phyloP scores from a whole-genome alignment of 352 stramenopile species.

The Globisporangium carolinianum region DNA sequence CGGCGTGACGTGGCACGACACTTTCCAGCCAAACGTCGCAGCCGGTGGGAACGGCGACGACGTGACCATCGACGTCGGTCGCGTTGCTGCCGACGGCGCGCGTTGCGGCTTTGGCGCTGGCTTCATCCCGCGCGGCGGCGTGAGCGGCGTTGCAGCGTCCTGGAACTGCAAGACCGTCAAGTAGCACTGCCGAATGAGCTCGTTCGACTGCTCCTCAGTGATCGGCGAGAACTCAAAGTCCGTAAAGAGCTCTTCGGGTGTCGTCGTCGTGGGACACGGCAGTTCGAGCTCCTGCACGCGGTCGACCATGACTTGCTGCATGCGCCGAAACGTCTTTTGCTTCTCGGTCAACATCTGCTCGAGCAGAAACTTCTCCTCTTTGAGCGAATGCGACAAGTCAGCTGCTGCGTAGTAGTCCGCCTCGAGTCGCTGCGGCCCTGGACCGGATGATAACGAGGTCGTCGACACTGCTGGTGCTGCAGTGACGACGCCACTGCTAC shows the following conservation, averaged over 20 bases:
- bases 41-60: conserved; percentile 26
- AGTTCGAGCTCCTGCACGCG: conserved; percentile 41
- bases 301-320: conserved; percentile 23
- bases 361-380: conserved; percentile 60
- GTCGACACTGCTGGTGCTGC: conserved; percentile 2
- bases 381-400: conserved; percentile 43
- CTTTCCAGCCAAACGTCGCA: conserved; percentile 51
- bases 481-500: background rate
- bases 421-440: conserved; percentile 16
- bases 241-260: conserved; percentile 21
- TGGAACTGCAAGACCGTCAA: conserved; percentile 47
- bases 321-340: conserved; percentile 17
- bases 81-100: too few relatives aligned
- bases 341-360: conserved; percentile 20
- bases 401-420: conserved; percentile 45
- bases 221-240: conserved; percentile 47
- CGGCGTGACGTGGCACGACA: conserved; percentile 29
- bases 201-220: conserved; percentile 45
- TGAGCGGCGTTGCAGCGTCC: conserved; percentile 31
- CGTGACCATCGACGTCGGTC: conserved; percentile 2
- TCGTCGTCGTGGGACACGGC: conserved; percentile 23
- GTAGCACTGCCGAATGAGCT: conserved; percentile 48
- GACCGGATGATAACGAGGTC: background rate
- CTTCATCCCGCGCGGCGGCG: conserved; percentile 18
- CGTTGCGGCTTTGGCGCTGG: background rate